phyloP scores from a whole-genome alignment of 176 grass and related monocot species.

The Musa itinerans region DNA sequence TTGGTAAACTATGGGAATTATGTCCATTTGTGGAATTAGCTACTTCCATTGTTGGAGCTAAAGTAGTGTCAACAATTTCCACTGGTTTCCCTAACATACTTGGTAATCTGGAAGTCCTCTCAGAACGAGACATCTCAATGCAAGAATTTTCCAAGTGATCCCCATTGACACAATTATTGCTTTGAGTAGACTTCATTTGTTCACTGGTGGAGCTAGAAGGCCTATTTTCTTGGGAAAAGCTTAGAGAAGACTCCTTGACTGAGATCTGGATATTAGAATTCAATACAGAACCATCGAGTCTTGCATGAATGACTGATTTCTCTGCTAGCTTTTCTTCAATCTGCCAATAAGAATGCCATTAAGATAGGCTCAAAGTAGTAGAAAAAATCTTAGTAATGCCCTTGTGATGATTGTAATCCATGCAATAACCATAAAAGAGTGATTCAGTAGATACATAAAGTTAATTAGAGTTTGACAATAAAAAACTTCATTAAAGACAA shows the following conservation, averaged over 20 bases:
- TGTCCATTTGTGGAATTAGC: constrained; percentile 24
- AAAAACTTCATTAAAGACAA: no score
- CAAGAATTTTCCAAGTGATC: constrained; percentile 13
- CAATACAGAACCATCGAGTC: not conserved
- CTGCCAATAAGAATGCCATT: constrained; percentile 17
- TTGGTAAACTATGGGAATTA: constrained; percentile 17
- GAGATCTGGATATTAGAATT: constrained; percentile 6
- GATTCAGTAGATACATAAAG: no score
- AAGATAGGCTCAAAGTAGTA: not conserved
- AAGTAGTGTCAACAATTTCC: constrained; percentile 16
- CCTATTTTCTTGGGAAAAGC: not conserved
- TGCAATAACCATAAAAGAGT: no score
- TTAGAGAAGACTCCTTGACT: constrained; percentile 11
- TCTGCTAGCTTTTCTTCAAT: constrained; percentile 18
- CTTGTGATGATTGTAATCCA: not conserved
- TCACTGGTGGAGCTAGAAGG: not conserved
- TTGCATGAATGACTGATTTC: constrained; percentile 12
- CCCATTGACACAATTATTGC: constrained; percentile 8
- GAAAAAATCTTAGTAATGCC: constrained; percentile 12
- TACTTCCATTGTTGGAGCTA: constrained; percentile 19
- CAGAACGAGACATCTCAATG: constrained; percentile 22
- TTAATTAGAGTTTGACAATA: no score
- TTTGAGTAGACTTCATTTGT: not conserved
- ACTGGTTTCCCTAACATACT: constrained; percentile 31
- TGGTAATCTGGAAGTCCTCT: constrained; percentile 30